Base-by-base conservation (phyloP, 108 stramenopile species). In the Nitzschia sp. region DNA sequence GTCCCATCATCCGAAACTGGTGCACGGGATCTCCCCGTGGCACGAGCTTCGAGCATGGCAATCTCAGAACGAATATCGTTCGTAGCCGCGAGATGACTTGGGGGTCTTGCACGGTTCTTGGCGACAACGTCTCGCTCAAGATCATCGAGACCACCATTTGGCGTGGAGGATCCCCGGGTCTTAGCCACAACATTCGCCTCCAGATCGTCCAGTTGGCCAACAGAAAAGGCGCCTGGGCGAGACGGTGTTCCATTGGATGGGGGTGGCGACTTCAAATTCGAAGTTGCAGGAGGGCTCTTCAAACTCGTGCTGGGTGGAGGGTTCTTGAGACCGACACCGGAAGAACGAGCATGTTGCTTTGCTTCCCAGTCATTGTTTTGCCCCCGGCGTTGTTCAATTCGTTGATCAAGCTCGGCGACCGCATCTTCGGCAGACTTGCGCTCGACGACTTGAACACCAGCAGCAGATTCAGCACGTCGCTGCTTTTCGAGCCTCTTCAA, bases 161-260 rank as follows among this genome's bases (percentile, higher is more conserved):
- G 17, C 2, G 46, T 48, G 5, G 1, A 34, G 29, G 29, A 34
- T 34, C 29, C 29, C 2, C 46, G 34, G 6, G 25, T 56, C 65
- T 73, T 73, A 26, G 72, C 64, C 26, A 44, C 65, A 61, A 66
- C 51, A 43, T 73, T 65, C 0, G 41, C 48, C 41, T 73, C 72
- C 72, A 73, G 39, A 2, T 55, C 53, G 41, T 59, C 46, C 48
- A 73, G 7, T 2, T 39, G n/a, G 6, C 17, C n/a, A 15, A 48
- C 46, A 1, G 14, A 17, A 17, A 17, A 48, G 17, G 46, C 46
- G 17, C 46, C 46, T 2, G 46, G 46, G 21, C 12, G 22, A 20
- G 19, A 22, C 6, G 29, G 8, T 2, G 38, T 10, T 20, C 24
- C 57, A 58, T 19, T 25, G 15, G 34, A 11, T 9, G 57, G 25